A percentile compares a stretch with the other conserved stretches of the same genome.
Evolutionary conservation across 306 rosid genomes (phyloP).

Genomic region (Medicago ruthenica): DNA sequence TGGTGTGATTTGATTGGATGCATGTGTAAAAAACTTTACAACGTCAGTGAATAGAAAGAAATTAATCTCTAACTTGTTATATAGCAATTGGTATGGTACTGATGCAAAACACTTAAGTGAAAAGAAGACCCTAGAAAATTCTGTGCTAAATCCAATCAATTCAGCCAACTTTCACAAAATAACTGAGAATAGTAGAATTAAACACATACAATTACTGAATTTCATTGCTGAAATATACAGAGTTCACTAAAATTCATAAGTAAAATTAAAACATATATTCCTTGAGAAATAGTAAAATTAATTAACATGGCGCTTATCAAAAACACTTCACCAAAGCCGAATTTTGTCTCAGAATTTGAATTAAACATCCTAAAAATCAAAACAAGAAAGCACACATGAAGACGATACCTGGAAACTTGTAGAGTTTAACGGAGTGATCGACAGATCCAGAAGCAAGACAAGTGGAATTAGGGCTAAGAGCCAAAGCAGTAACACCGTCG

Average conservation of each 20-base stretch:
- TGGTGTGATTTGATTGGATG: no score
- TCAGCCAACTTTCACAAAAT: background rate
- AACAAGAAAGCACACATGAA: background rate
- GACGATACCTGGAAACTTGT: slow-evolving; percentile 83
- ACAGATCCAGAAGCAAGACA: slow-evolving; percentile 96
- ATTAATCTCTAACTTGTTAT: background rate
- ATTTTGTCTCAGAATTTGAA: background rate
- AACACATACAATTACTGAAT: background rate
- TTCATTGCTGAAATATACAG: background rate
- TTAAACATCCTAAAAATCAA: background rate
- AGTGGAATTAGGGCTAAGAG: slow-evolving; percentile 92
- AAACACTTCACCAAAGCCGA: background rate
- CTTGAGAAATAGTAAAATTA: background rate
- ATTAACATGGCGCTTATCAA: background rate
- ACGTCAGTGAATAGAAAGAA: no score
- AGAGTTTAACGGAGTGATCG: slow-evolving; percentile 93
- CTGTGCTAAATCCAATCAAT: background rate
- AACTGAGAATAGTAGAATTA: background rate
- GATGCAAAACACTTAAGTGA: background rate
- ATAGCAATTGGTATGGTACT: background rate
- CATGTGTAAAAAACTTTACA: no score
- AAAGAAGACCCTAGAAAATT: background rate
- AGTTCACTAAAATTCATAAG: background rate
- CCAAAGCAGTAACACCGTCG: slow-evolving; percentile 88
- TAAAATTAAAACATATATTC: background rate